Evolutionary conservation across 164 flowering plant genomes (phyloP).

Genomic region (Vitis labrusca): DNA sequence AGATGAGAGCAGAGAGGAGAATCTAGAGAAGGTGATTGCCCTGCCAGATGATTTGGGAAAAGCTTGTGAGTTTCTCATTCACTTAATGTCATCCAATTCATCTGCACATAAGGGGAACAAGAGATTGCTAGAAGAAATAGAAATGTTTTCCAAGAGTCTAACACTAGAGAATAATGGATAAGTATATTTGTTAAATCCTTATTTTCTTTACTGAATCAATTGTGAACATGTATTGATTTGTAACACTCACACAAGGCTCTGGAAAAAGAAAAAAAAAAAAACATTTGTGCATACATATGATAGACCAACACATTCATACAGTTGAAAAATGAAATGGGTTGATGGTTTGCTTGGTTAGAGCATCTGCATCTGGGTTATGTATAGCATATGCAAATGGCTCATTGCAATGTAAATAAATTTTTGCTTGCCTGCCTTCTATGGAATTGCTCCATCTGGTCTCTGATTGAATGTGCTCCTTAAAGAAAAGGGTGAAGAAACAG

Average conservation of each 20-base stretch:
- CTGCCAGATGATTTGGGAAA: conserved; percentile 39
- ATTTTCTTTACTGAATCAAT: not conserved
- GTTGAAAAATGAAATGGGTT: too few relatives aligned
- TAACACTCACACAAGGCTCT: not conserved
- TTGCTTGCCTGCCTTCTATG: too few relatives aligned
- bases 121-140: conserved; percentile 61
- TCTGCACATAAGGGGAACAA: conserved; percentile 16
- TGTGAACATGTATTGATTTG: not conserved
- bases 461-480: too few relatives aligned
- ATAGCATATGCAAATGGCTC: too few relatives aligned
- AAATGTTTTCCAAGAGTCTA: conserved; percentile 43
- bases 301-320: too few relatives aligned
- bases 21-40: conserved; percentile 21
- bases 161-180: conserved; percentile 28
- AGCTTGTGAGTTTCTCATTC: conserved; percentile 44
- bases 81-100: conserved; percentile 42
- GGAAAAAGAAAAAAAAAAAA: too few relatives aligned
- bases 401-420: too few relatives aligned
- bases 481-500: too few relatives aligned
- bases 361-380: too few relatives aligned
- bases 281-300: too few relatives aligned
- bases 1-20: conserved; percentile 26
- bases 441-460: too few relatives aligned
- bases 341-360: too few relatives aligned
- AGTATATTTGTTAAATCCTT: not conserved